Percentiles rank a stretch among this genome's conserved stretches.
phyloP scores from a whole-genome alignment of 805 yeast genomes.

The Dipodascus albidus region DNA sequence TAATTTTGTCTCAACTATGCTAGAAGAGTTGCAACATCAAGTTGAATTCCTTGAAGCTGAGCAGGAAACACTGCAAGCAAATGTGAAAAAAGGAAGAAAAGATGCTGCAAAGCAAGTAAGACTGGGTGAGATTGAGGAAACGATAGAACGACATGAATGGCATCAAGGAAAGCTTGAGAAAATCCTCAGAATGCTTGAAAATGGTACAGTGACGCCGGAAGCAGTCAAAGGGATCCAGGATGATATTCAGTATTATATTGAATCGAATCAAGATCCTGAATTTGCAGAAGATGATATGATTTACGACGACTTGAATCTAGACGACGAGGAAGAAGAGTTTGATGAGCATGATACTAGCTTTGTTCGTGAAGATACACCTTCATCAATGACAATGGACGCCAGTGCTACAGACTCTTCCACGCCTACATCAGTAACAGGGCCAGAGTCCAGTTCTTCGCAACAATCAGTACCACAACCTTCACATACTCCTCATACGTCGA shows the following conservation, averaged over 20 bases:
- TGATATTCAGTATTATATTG: constrained; percentile 87
- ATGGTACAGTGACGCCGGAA: constrained; percentile 69
- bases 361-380: constrained; percentile 3
- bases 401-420: constrained; percentile 9
- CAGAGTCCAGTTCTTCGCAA: constrained; percentile 12
- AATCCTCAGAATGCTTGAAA: constrained; percentile 64
- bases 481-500: background rate
- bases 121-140: constrained; percentile 49
- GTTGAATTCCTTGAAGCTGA: constrained; percentile 69
- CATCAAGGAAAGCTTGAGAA: constrained; percentile 72
- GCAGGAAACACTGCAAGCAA: constrained; percentile 40
- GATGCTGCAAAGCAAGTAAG: constrained; percentile 45
- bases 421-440: constrained; percentile 15
- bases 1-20: constrained; percentile 53
- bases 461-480: constrained; percentile 9
- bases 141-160: constrained; percentile 61
- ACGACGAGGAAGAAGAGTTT: constrained; percentile 38
- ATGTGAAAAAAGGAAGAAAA: constrained; percentile 48
- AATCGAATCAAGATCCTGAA: constrained; percentile 84
- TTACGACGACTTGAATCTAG: constrained; percentile 75
- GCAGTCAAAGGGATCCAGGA: constrained; percentile 68
- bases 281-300: constrained; percentile 89
- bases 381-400: constrained; percentile 2
- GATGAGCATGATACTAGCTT: constrained; percentile 13
- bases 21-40: constrained; percentile 76